Evolutionary conservation across 2,329 filamentous ascomycete species (phyloP), one percentile per base, ranked within the genome.

Genomic region (Camptophora hylomeconis): DNA sequence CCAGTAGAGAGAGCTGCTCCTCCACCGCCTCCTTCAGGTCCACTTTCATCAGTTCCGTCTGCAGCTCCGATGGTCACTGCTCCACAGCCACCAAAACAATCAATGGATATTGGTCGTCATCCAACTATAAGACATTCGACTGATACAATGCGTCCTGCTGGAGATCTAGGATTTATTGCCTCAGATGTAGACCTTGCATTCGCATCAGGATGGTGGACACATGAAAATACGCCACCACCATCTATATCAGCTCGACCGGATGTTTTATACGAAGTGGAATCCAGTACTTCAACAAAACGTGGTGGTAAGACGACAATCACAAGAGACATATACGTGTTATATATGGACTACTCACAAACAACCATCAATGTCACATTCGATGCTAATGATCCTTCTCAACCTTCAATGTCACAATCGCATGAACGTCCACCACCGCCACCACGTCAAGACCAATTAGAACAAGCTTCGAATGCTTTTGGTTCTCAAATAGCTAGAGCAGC

Each of bases 281-380:
- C 94, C 49, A 73, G 75, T 2, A 75, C 68, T 5, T 69, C 76
- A 9, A 67, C 69, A 7, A 75, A 75, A 39, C 70, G 75, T 9
- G 76, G 77, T 16, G 75, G 80, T 15, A 77, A 75, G 50, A 73
- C 73, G 1, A 68, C 67, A 1, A 61, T 92, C 12, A 80, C 77
- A 5, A 86, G 86, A 41, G 75, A 86, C 35, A 67, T 94, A 22
- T 89, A 79, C 44, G 63, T 95, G n/a, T 60, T 98, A 6, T 98
- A 82, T 60, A 76, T 84, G 46, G 89, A 98, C 57, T 98, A 98
- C 54, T 94, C 86, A 11, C 89, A 95, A 51, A 95, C 87, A 0
- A 67, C 92, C 39, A 70, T 98, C 46, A 83, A 77, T 0, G 80
- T 76, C 11, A 75, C 68, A 28, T 95, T 79, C 51, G 80, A 93